phyloP scores from a whole-genome alignment of 2,329 filamentous ascomycete genomes.

The Leptographium galeiforme region DNA sequence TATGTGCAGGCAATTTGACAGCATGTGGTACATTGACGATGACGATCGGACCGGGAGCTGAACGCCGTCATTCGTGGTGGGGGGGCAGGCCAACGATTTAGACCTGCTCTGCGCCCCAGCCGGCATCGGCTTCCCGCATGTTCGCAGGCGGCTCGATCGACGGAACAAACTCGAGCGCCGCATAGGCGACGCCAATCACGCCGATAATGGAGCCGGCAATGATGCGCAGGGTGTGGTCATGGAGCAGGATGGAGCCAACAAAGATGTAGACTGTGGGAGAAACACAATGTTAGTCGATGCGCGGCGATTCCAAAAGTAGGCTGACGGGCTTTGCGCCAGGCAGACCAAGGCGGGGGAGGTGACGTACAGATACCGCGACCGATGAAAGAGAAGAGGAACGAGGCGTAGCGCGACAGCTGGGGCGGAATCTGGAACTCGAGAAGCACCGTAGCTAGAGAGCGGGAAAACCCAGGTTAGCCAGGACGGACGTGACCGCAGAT shows the following conservation, averaged over 20 bases:
- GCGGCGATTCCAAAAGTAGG: not conserved
- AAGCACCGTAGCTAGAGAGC: slow-evolving; percentile 46
- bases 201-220: slow-evolving; percentile 70
- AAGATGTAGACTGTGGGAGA: slow-evolving; percentile 75
- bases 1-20: not conserved
- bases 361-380: slow-evolving; percentile 82
- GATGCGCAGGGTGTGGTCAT: slow-evolving; percentile 50
- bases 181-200: slow-evolving; percentile 65
- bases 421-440: slow-evolving; percentile 93
- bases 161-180: slow-evolving; percentile 60
- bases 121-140: slow-evolving; percentile 65
- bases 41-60: not conserved
- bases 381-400: slow-evolving; percentile 95
- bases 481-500: slow-evolving; percentile 9
- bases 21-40: not conserved
- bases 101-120: slow-evolving; percentile 68
- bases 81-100: slow-evolving; percentile 21
- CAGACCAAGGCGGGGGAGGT: not conserved
- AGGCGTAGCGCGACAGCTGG: slow-evolving; percentile 84
- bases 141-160: slow-evolving; percentile 69
- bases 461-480: not conserved
- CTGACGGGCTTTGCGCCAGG: not conserved
- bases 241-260: slow-evolving; percentile 72
- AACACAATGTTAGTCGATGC: not conserved
- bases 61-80: not conserved